phyloP scores from a whole-genome alignment of 2,329 filamentous ascomycete species.

The Oidium heveae region DNA sequence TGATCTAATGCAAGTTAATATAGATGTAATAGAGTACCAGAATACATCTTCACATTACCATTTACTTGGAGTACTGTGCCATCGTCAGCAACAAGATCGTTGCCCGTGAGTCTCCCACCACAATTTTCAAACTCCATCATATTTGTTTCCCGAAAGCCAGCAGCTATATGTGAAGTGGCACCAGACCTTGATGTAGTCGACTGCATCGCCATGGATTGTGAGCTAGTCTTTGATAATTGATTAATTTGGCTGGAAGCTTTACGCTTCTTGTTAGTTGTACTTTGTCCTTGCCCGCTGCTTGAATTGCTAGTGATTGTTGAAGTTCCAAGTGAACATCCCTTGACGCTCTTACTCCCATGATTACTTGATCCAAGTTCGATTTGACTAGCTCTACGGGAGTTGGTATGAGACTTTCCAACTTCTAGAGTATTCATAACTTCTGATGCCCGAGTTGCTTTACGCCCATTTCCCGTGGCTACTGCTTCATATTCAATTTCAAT shows the following conservation, averaged over 20 bases:
- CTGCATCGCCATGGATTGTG: constrained; percentile 3
- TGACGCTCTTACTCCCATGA: constrained; percentile 13
- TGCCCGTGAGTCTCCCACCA: constrained; percentile 42
- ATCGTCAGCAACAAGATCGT: constrained; percentile 69
- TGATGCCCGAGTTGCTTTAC: constrained; percentile 26
- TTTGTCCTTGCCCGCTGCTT: constrained; percentile 11
- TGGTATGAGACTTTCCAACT: constrained; percentile 5
- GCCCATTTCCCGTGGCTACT: constrained; percentile 23
- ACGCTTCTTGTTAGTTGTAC: constrained; percentile 48
- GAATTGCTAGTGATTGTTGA: constrained; percentile 29
- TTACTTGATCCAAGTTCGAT: constrained; percentile 11
- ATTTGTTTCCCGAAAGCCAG: constrained; percentile 36
- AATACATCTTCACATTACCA: constrained; percentile 31
- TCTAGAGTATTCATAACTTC: constrained; percentile 5
- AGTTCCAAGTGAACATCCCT: constrained; percentile 28
- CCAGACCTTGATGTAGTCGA: constrained; percentile 6
- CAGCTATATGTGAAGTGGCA: constrained; percentile 4
- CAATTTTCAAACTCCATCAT: constrained; percentile 69
- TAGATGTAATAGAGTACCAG: not conserved
- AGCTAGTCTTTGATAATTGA: constrained; percentile 3
- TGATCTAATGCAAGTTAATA: constrained; percentile 30
- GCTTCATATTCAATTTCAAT: constrained; percentile 74
- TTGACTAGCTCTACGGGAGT: constrained; percentile 17
- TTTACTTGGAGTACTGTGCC: constrained; percentile 64
- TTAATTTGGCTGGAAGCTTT: constrained; percentile 26